Percentiles rank a stretch among this genome's conserved stretches.
Evolutionary conservation across 129 eudicot genomes (phyloP).

Genomic region (Silybum marianum): DNA sequence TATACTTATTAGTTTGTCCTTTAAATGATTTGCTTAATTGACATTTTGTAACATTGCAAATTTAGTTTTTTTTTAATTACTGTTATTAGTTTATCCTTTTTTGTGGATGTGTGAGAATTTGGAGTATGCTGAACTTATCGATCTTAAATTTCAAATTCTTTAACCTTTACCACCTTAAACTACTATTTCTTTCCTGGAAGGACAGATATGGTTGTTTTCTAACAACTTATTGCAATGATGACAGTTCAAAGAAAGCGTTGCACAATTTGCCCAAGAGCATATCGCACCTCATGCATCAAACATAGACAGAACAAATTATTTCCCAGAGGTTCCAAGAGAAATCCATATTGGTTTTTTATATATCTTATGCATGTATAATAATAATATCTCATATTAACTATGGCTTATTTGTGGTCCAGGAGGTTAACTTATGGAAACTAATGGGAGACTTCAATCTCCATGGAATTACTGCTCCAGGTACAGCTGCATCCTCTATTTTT

Average conservation of each 20-base stretch:
- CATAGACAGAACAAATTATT: constrained; percentile 70
- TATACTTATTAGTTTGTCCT: not conserved
- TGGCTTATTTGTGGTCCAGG: constrained; percentile 44
- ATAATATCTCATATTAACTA: constrained; percentile 14
- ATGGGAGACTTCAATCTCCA: constrained; percentile 96
- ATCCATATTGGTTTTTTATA: not conserved
- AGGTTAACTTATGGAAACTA: constrained; percentile 86
- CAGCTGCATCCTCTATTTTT: constrained; percentile 12
- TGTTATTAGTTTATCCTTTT: not conserved
- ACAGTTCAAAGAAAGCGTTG: constrained; percentile 92
- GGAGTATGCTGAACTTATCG: not conserved
- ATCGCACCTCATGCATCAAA: constrained; percentile 85
- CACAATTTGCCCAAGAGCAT: constrained; percentile 92
- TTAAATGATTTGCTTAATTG: not conserved
- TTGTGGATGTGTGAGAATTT: not conserved
- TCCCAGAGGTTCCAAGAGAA: constrained; percentile 63
- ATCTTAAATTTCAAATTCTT: not conserved
- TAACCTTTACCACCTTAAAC: not conserved
- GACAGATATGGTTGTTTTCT: constrained; percentile 17
- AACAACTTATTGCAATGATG: constrained; percentile 18
- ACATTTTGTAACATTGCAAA: not conserved
- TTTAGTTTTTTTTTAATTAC: not conserved
- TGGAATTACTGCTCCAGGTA: constrained; percentile 96
- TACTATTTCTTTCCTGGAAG: not conserved
- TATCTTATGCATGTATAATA: not conserved